These are phyloP conservation scores for Populus euphratica DNA, from an alignment of 345 rosid species.

Conservation along the genomic window DNA sequence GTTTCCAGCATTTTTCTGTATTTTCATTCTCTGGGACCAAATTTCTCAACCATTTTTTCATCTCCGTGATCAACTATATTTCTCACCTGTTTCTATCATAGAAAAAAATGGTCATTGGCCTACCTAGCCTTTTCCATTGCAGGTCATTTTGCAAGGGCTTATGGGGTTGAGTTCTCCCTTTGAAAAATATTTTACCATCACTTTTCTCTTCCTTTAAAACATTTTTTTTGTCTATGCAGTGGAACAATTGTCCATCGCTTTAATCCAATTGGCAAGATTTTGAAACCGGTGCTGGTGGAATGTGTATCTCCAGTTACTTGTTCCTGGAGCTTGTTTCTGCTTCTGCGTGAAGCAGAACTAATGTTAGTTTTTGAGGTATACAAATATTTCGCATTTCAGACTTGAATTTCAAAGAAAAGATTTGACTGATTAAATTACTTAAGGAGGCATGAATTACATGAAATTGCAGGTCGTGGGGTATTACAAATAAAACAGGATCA, in stretches of 20 bases:
- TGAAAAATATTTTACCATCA: not conserved
- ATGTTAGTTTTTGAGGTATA: slow-evolving; percentile 67
- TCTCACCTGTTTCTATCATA: not conserved
- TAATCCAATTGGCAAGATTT: slow-evolving; percentile 64
- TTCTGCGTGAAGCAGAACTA: slow-evolving; percentile 59
- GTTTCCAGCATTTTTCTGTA: not conserved
- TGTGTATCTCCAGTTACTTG: slow-evolving; percentile 77
- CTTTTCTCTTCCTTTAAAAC: not conserved
- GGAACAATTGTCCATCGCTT: slow-evolving; percentile 56
- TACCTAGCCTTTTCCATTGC: not conserved
- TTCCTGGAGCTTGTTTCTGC: slow-evolving; percentile 76
- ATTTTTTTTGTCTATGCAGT: slow-evolving; percentile 31
- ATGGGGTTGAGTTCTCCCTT: not conserved
- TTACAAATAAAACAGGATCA: not conserved
- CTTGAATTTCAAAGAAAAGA: not conserved
- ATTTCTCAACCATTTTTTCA: not conserved
- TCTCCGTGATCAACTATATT: slow-evolving; percentile 2
- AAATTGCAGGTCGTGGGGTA: not conserved
- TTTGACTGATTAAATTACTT: not conserved
- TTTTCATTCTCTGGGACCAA: not conserved
- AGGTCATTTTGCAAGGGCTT: not conserved
- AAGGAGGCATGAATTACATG: not conserved
- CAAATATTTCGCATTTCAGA: not conserved
- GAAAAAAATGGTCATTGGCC: not conserved
- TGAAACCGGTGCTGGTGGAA: slow-evolving; percentile 81